phyloP scores from a whole-genome alignment of 306 rosid species.

The Cucurbita pepo region DNA sequence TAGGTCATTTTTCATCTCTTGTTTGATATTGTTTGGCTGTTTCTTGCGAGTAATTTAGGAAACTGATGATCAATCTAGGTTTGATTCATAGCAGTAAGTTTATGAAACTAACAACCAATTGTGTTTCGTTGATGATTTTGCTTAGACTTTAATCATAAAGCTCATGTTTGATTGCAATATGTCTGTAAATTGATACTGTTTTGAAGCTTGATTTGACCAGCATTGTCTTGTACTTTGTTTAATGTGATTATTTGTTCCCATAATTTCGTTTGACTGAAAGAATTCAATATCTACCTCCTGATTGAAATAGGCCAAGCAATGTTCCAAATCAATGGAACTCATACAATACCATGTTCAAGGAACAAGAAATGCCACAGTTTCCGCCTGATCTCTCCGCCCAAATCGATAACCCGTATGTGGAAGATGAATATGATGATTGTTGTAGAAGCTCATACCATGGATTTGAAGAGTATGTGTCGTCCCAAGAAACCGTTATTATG shows the following conservation, averaged over 20 bases:
- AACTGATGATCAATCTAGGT: not conserved
- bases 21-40: slow-evolving; percentile 1
- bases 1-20: not conserved
- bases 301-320: slow-evolving; percentile 48
- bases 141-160: not conserved
- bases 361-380: slow-evolving; percentile 26
- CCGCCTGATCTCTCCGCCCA: slow-evolving; percentile 16
- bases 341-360: slow-evolving; percentile 21
- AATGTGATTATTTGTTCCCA: not conserved
- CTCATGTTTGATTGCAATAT: not conserved
- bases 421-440: slow-evolving; percentile 25
- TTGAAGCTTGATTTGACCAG: slow-evolving; percentile 1
- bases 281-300: not conserved
- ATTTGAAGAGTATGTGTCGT: slow-evolving; percentile 43
- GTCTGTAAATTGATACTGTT: not conserved
- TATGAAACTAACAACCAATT: not conserved
- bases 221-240: not conserved
- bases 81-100: not conserved
- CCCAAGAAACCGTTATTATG: slow-evolving; percentile 52
- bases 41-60: not conserved
- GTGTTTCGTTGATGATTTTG: not conserved
- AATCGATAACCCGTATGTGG: slow-evolving; percentile 25
- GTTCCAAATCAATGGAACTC: slow-evolving; percentile 57
- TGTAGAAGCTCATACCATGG: slow-evolving; percentile 32
- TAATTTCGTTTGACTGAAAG: not conserved